Evolutionary conservation across 164 flowering plant species (phyloP).

Genomic region (Amborella trichopoda): DNA sequence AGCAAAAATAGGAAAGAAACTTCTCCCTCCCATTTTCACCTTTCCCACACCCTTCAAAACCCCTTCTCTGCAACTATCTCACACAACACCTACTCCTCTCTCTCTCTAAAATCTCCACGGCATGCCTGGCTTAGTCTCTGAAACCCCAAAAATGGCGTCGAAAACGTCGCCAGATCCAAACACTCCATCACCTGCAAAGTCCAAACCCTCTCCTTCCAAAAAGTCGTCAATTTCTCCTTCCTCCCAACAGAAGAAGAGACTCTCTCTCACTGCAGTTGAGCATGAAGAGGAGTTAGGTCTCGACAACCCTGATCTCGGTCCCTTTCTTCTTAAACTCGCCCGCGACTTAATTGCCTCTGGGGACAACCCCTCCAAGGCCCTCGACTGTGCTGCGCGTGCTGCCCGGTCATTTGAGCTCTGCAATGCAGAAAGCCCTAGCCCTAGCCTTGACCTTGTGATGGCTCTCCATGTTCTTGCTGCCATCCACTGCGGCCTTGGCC

Average conservation of each 20-base stretch:
- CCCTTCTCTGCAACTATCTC: no score
- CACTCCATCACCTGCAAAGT: conserved; percentile 58
- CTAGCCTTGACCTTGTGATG: conserved; percentile 86
- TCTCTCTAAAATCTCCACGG: no score
- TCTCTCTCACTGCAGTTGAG: conserved; percentile 17
- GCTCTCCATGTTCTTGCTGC: conserved; percentile 92
- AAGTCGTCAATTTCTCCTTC: conserved; percentile 45
- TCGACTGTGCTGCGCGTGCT: conserved; percentile 88
- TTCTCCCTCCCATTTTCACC: no score
- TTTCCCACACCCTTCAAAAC: no score
- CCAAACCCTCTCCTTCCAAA: conserved; percentile 35
- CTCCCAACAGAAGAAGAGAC: conserved; percentile 40
- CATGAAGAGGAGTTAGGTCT: conserved; percentile 73
- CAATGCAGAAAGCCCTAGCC: conserved; percentile 32
- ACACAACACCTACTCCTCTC: no score
- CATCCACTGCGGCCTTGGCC: conserved; percentile 80
- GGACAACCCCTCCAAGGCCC: conserved; percentile 73
- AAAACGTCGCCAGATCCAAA: conserved; percentile 35
- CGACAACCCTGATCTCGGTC: conserved; percentile 98
- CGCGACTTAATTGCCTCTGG: conserved; percentile 92
- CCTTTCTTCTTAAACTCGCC: conserved; percentile 80
- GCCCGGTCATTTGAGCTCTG: conserved; percentile 66
- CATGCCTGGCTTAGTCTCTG: conserved; percentile 14
- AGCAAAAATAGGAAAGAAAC: no score
- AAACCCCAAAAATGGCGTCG: conserved; percentile 15